A percentile compares a stretch with the other conserved stretches of the same genome.
Conservation (phyloP, 2,329 filamentous ascomycete species). For the Parafenestella ontariensis region DNA sequence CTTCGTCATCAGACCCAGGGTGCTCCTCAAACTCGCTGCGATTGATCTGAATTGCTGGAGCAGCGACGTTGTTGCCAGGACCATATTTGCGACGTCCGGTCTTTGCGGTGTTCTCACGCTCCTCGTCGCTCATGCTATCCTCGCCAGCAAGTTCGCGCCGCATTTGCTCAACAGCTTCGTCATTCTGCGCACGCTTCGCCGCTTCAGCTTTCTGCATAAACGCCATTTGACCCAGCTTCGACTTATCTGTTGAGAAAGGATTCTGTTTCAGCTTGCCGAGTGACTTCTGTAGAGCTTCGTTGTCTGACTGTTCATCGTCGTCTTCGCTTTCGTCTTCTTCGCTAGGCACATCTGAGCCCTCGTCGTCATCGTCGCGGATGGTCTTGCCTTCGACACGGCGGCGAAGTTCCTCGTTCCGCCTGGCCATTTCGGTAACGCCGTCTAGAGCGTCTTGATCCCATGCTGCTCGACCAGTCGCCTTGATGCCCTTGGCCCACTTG, state of each 20-base stretch:
- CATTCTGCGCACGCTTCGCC: constrained; percentile 77
- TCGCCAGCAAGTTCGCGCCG: constrained; percentile 71
- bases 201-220: constrained; percentile 95
- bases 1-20: constrained; percentile 57
- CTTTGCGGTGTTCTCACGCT: constrained; percentile 62
- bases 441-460: constrained; percentile 89
- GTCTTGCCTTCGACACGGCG: constrained; percentile 78
- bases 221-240: constrained; percentile 80
- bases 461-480: constrained; percentile 76
- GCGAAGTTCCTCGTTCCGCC: constrained; percentile 81
- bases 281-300: constrained; percentile 41
- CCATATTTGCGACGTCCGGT: constrained; percentile 77
- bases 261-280: constrained; percentile 49
- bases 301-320: constrained; percentile 67
- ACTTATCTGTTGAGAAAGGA: constrained; percentile 64
- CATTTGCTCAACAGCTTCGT: constrained; percentile 68
- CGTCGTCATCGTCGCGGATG: constrained; percentile 57
- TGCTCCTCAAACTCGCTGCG: constrained; percentile 68
- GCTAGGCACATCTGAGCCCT: constrained; percentile 56
- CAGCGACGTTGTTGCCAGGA: constrained; percentile 49
- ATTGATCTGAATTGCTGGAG: constrained; percentile 39
- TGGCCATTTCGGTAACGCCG: constrained; percentile 80
- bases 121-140: constrained; percentile 61
- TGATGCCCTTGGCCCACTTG: constrained; percentile 89
- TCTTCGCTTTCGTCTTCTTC: constrained; percentile 62